Conservation (phyloP, 208 protist genomes). For the Vickermania spadyakhi region DNA sequence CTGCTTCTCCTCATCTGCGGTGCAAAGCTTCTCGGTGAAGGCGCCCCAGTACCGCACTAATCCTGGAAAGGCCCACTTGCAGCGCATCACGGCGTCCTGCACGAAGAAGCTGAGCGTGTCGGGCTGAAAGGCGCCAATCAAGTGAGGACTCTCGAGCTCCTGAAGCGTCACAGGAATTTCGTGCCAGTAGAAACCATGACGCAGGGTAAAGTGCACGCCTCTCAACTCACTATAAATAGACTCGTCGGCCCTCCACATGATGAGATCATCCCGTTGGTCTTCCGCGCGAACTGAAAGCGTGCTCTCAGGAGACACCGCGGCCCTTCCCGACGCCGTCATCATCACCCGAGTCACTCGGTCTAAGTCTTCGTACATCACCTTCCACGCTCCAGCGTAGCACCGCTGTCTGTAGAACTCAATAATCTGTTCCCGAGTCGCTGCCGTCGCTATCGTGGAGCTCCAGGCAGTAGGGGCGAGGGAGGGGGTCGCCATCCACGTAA, state of each 20-base stretch:
- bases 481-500: background rate
- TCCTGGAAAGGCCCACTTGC: constrained; percentile 53
- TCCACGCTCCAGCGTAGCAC: constrained; percentile 29
- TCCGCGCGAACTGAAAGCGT: background rate
- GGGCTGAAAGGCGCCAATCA: constrained; percentile 7
- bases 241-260: background rate
- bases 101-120: constrained; percentile 33
- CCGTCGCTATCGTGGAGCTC: background rate
- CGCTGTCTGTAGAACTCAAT: constrained; percentile 26
- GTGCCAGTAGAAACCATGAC: constrained; percentile 13
- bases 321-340: background rate
- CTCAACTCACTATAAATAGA: background rate
- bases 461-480: background rate
- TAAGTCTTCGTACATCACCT: constrained; percentile 31
- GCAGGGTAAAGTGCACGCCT: constrained; percentile 5
- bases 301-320: background rate
- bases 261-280: background rate
- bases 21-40: constrained; percentile 46
- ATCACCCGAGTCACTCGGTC: background rate
- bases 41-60: constrained; percentile 41
- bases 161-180: constrained; percentile 17
- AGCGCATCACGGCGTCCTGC: constrained; percentile 37
- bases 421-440: constrained; percentile 14
- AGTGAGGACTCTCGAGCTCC: constrained; percentile 7
- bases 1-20: constrained; percentile 1